Percentiles rank a stretch among this genome's conserved stretches.
phyloP scores from a whole-genome alignment of 2,329 filamentous ascomycete species.

The Claviceps maximensis region DNA sequence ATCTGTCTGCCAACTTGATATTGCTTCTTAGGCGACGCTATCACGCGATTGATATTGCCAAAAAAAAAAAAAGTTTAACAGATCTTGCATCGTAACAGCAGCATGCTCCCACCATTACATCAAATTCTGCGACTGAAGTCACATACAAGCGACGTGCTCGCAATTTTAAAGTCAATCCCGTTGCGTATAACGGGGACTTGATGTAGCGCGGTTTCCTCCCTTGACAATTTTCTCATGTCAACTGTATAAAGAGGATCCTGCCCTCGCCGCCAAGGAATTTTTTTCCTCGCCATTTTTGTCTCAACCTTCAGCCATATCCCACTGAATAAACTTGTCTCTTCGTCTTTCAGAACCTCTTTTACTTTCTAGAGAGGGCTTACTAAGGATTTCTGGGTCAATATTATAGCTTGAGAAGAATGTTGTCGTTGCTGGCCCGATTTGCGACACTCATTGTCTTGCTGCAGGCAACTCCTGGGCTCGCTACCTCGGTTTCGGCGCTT shows the following conservation, averaged over 20 bases:
- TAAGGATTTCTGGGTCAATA: neutral
- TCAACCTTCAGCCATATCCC: neutral
- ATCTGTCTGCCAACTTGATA: neutral
- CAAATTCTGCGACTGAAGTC: neutral
- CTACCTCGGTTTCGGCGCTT: conserved; percentile 9
- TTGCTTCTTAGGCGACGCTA: neutral
- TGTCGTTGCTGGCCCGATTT: conserved; percentile 12
- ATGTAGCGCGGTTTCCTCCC: neutral
- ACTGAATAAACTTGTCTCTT: neutral
- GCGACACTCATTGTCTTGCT: conserved; percentile 16
- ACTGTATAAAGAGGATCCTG: neutral
- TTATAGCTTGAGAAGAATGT: conserved; percentile 14
- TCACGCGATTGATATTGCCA: neutral
- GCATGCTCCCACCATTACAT: conserved; percentile 3
- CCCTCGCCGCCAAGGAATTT: neutral
- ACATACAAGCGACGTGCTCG: neutral
- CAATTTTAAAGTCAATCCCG: neutral
- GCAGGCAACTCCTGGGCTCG: conserved; percentile 12
- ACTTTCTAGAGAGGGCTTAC: neutral
- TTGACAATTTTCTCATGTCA: neutral
- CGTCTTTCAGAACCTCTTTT: neutral
- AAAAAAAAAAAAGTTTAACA: neutral
- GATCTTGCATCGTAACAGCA: neutral
- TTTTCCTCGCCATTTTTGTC: neutral
- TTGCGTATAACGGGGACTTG: neutral